These are phyloP conservation scores for Avena atlantica DNA, from an alignment of 176 grass and related monocot species.

Conservation along the genomic window DNA sequence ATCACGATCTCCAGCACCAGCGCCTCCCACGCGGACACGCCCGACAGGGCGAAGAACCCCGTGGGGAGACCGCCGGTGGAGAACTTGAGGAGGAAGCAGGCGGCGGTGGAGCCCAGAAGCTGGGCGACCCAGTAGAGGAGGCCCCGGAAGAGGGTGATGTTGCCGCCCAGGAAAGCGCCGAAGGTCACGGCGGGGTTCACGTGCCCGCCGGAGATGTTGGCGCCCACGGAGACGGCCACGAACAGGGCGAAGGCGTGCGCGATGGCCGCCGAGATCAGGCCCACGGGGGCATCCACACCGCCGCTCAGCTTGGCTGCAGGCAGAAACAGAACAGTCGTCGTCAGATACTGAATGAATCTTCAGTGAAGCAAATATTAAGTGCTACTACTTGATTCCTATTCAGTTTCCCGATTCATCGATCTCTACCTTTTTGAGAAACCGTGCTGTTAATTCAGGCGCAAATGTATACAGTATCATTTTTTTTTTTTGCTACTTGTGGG, in stretches of 20 bases:
- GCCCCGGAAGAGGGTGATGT: constrained; percentile 91
- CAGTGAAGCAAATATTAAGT: neutral
- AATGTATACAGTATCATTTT: neutral
- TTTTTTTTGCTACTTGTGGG: neutral
- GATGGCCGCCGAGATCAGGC: constrained; percentile 71
- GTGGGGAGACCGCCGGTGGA: constrained; percentile 69
- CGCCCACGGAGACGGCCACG: constrained; percentile 84
- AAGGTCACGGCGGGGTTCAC: constrained; percentile 98
- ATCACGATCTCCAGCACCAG: constrained; percentile 90
- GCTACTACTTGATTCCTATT: neutral
- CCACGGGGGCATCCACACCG: constrained; percentile 38
- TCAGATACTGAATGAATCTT: neutral
- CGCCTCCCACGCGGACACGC: constrained; percentile 64
- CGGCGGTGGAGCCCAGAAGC: constrained; percentile 76
- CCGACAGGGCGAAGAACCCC: constrained; percentile 71
- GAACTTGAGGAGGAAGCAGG: constrained; percentile 85
- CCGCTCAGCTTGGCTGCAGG: constrained; percentile 74
- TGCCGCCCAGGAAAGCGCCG: constrained; percentile 88
- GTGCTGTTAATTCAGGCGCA: neutral
- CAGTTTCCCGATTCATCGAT: neutral
- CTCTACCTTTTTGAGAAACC: neutral
- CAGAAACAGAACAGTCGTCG: neutral
- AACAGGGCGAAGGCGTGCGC: constrained; percentile 89
- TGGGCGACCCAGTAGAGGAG: constrained; percentile 93
- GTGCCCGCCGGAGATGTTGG: constrained; percentile 99